Percentiles rank a stretch among this genome's conserved stretches.
Conservation (phyloP, 2,329 filamentous ascomycete species). For the Talaromyces sp. region DNA sequence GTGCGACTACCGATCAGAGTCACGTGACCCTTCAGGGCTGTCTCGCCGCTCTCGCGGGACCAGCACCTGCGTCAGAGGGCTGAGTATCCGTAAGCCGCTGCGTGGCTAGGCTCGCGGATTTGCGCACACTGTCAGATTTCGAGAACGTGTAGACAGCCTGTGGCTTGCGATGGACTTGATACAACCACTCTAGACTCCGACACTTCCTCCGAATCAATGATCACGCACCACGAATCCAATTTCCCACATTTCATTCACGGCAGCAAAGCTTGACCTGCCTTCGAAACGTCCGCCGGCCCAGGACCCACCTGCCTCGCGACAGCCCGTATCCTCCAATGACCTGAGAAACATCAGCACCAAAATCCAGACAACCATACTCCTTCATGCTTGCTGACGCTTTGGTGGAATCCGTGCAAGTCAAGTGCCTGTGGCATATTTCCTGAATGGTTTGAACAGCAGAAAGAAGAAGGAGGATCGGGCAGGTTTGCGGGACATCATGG, state of each 20-base stretch:
- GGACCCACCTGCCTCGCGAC: constrained; percentile 11
- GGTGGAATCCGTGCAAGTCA: background rate
- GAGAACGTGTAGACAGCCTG: background rate
- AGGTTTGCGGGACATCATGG: constrained; percentile 19
- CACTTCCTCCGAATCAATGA: background rate
- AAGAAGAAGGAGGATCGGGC: constrained; percentile 1
- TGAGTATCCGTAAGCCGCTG: background rate
- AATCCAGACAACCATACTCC: background rate
- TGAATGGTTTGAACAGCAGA: constrained; percentile 5
- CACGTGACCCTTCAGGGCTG: background rate
- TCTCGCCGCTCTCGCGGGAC: background rate
- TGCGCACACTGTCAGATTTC: background rate
- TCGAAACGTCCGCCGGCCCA: background rate
- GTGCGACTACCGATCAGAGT: background rate
- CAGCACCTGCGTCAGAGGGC: constrained; percentile 2
- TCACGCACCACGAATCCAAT: background rate
- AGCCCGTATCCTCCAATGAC: constrained; percentile 1
- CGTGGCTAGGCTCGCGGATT: background rate
- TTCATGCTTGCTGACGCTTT: background rate
- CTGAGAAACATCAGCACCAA: background rate
- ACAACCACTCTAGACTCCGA: background rate
- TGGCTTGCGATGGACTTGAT: background rate
- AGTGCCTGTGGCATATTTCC: background rate
- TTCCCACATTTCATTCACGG: background rate
- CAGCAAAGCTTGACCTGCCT: background rate